Conservation (phyloP, 164 flowering plant genomes). For the Paratinospora sagittata region DNA sequence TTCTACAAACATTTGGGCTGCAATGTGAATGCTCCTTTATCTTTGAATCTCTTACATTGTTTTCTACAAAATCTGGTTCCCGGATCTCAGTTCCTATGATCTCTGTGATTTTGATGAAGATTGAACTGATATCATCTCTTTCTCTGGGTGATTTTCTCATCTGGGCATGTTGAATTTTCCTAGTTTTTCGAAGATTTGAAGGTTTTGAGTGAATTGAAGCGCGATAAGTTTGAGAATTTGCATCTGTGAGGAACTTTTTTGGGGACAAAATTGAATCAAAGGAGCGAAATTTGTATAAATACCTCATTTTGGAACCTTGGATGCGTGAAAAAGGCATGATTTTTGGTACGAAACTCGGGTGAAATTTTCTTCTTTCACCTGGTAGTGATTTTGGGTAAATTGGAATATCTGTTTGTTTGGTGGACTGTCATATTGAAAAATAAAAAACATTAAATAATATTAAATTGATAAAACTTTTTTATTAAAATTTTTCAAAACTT, state of each 20-base stretch:
- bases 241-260: neutral
- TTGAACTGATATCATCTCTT: constrained; percentile 15
- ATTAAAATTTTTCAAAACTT: too few relatives aligned
- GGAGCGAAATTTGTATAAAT: constrained; percentile 12
- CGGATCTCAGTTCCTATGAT: constrained; percentile 46
- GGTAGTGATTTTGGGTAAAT: too few relatives aligned
- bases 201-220: constrained; percentile 11
- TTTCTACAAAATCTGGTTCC: constrained; percentile 18
- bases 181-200: constrained; percentile 5
- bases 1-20: constrained; percentile 47
- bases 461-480: too few relatives aligned
- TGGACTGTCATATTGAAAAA: too few relatives aligned
- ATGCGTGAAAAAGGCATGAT: too few relatives aligned
- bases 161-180: constrained; percentile 9
- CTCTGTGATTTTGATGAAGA: constrained; percentile 48
- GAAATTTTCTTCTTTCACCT: too few relatives aligned
- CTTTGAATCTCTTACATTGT: neutral
- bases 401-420: too few relatives aligned
- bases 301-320: constrained; percentile 27
- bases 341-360: too few relatives aligned
- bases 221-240: neutral
- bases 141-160: constrained; percentile 11
- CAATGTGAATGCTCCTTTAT: constrained; percentile 7
- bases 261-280: constrained; percentile 8
- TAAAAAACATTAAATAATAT: too few relatives aligned